phyloP scores from a whole-genome alignment of 495 filamentous ascomycete species.

The Penicillium cinerascens region DNA sequence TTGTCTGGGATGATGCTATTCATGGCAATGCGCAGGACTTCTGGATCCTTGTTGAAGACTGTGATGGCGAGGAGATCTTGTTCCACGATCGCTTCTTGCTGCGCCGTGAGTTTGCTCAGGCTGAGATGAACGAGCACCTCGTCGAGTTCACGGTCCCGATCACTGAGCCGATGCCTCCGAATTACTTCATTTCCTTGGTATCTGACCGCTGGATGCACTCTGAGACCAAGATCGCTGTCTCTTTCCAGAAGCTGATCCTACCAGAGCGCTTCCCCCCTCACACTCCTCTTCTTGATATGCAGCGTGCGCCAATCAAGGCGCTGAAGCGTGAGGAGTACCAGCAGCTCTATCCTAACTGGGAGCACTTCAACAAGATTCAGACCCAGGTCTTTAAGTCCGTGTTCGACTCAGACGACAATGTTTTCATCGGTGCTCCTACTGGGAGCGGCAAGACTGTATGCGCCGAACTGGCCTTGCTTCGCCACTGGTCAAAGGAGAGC shows the following conservation, averaged over 20 bases:
- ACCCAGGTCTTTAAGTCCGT: slow-evolving; percentile 95
- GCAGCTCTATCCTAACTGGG: slow-evolving; percentile 78
- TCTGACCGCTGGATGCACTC: slow-evolving; percentile 98
- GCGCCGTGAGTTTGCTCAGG: slow-evolving; percentile 75
- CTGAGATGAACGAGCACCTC: slow-evolving; percentile 87
- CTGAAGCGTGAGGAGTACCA: slow-evolving; percentile 83
- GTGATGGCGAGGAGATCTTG: slow-evolving; percentile 93
- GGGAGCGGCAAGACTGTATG: slow-evolving; percentile 96
- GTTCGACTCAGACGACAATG: slow-evolving; percentile 85
- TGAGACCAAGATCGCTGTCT: slow-evolving; percentile 87
- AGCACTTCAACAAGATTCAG: slow-evolving; percentile 94
- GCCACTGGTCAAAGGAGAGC: slow-evolving; percentile 73
- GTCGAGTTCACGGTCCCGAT: slow-evolving; percentile 97
- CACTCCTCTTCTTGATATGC: slow-evolving; percentile 84
- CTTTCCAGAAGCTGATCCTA: slow-evolving; percentile 90
- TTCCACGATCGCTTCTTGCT: slow-evolving; percentile 95
- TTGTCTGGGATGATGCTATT: slow-evolving; percentile 89
- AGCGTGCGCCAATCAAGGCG: slow-evolving; percentile 81
- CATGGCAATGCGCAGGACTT: slow-evolving; percentile 89
- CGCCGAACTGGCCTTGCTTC: slow-evolving; percentile 87
- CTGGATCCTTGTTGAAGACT: slow-evolving; percentile 96
- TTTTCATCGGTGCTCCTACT: slow-evolving; percentile 83
- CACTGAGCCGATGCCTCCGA: slow-evolving; percentile 94
- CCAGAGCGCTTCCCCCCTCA: slow-evolving; percentile 95
- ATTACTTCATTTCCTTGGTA: slow-evolving; percentile 93